phyloP scores from a whole-genome alignment of 1,139 yeast species.

The Diutina siamensis region DNA sequence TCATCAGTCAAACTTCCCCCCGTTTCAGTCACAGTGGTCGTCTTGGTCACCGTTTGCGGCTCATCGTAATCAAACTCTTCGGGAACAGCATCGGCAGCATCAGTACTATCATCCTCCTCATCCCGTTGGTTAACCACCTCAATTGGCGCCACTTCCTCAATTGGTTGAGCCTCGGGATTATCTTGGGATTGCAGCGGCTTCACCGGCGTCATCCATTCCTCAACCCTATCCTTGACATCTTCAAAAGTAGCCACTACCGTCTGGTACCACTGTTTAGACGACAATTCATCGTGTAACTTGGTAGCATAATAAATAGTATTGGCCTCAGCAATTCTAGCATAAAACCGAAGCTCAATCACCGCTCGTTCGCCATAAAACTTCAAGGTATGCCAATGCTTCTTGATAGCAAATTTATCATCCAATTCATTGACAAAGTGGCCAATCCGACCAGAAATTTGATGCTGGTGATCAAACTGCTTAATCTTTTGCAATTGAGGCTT shows the following conservation, averaged over 20 bases:
- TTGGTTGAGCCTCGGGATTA: slow-evolving; percentile 1
- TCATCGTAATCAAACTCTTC: too few species aligned
- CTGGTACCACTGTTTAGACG: background rate
- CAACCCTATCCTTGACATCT: background rate
- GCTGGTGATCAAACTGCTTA: background rate
- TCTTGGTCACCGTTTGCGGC: background rate
- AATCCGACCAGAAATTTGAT: background rate
- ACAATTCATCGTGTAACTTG: background rate
- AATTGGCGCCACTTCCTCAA: background rate
- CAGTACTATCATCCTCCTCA: background rate
- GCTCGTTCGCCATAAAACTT: background rate
- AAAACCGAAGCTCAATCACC: background rate
- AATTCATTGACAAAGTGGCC: background rate
- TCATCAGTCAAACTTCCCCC: too few species aligned
- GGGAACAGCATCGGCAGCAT: background rate
- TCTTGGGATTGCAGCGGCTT: background rate
- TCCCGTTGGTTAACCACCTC: background rate
- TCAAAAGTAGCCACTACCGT: background rate
- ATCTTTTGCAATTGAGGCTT: background rate
- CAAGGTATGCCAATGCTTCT: background rate
- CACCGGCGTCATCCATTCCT: background rate
- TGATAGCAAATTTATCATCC: background rate
- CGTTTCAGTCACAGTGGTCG: too few species aligned
- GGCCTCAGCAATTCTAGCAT: background rate
- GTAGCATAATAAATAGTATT: background rate